Percentiles rank a stretch among this genome's conserved stretches.
phyloP scores from a whole-genome alignment of 768 basidiomycete species.

The Xerocomellus chrysenteron region DNA sequence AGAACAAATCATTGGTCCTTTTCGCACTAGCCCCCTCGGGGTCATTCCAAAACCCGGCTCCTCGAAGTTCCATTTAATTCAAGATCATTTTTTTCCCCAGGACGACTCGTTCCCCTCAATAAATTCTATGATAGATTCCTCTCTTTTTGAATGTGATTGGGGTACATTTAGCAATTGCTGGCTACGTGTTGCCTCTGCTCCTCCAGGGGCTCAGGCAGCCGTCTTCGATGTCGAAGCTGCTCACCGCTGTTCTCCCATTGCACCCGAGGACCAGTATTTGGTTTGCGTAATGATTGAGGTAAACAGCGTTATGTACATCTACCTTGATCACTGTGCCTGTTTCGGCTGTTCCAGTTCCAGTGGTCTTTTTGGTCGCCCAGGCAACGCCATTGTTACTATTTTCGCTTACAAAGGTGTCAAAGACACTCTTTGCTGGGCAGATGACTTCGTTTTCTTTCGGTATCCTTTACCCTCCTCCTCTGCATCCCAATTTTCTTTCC shows the following conservation, averaged over 20 bases:
- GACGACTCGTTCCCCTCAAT: too few species aligned
- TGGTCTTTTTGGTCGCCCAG: background rate
- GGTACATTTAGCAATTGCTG: too few species aligned
- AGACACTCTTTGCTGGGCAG: background rate
- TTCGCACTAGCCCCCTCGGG: slow-evolving; percentile 39
- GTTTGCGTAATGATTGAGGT: background rate
- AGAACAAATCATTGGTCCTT: slow-evolving; percentile 39
- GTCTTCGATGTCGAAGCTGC: background rate
- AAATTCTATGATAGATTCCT: too few species aligned
- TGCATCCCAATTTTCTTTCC: too few species aligned
- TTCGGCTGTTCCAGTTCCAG: background rate
- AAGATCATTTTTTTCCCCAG: slow-evolving; percentile 16
- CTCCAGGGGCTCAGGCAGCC: background rate
- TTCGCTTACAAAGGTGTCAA: background rate
- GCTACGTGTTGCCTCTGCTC: too few species aligned
- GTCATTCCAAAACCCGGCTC: slow-evolving; percentile 37
- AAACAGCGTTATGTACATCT: background rate
- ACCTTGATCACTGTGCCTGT: background rate
- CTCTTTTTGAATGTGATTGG: too few species aligned
- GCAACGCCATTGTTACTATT: background rate
- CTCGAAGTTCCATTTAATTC: slow-evolving; percentile 30
- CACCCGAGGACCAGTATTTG: background rate
- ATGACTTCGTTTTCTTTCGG: background rate
- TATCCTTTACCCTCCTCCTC: too few species aligned
- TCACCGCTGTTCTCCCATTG: background rate